Evolutionary conservation across 169 alveolate species (phyloP).

Genomic region (Plasmodium billcollinsi): DNA sequence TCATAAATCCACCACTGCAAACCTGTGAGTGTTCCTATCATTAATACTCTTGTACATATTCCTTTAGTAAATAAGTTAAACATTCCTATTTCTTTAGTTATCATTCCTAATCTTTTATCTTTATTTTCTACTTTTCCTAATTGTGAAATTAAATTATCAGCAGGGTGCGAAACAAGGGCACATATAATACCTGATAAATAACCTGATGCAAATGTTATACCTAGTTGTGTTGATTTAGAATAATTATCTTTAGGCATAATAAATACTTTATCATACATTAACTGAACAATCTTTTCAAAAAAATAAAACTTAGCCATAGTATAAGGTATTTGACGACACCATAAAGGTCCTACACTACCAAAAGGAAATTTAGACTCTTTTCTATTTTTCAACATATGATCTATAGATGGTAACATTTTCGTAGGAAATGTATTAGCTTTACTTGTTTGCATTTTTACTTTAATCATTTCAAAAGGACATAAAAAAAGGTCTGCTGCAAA

Average conservation of each 20-base stretch:
- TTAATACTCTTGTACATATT: conserved; percentile 95
- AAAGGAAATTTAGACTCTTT: conserved; percentile 91
- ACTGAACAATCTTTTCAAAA: conserved; percentile 95
- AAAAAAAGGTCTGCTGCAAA: conserved; percentile 97
- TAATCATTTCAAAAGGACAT: conserved; percentile 98
- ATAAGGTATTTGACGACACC: conserved; percentile 97
- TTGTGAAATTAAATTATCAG: conserved; percentile 97
- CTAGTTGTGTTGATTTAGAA: conserved; percentile 92
- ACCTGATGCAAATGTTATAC: conserved; percentile 96
- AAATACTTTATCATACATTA: conserved; percentile 92
- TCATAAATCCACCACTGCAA: conserved; percentile 99
- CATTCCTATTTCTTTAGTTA: conserved; percentile 84
- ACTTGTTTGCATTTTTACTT: conserved; percentile 95
- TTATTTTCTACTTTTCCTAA: conserved; percentile 90
- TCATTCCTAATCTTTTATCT: conserved; percentile 85
- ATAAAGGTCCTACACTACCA: conserved; percentile 93
- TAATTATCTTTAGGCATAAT: conserved; percentile 91
- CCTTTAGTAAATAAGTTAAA: conserved; percentile 89
- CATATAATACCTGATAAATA: conserved; percentile 97
- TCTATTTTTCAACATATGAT: conserved; percentile 84
- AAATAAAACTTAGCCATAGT: conserved; percentile 99
- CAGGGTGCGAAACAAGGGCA: conserved; percentile 98
- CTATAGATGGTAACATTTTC: conserved; percentile 86
- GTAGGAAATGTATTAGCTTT: conserved; percentile 90
- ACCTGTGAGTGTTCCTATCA: conserved; percentile 99